These are phyloP conservation scores for Ogataea parapolymorpha DNA, from an alignment of 805 yeast genomes.

Conservation along the genomic window DNA sequence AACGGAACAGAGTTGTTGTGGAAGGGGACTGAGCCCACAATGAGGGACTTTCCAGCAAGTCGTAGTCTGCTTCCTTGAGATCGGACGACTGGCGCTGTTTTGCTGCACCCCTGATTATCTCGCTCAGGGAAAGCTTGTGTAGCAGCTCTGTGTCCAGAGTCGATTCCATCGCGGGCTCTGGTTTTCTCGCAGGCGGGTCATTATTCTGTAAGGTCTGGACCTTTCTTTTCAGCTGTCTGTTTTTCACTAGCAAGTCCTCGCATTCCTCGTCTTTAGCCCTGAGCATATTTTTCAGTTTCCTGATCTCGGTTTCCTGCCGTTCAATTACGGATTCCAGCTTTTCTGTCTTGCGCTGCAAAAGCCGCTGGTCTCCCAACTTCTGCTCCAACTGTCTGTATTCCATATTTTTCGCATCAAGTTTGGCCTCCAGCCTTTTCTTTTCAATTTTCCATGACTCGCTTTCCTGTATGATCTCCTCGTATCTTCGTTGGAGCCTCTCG, in stretches of 20 bases:
- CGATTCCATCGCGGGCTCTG: neutral
- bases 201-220: neutral
- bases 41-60: neutral
- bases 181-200: neutral
- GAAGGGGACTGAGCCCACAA: neutral
- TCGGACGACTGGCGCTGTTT: neutral
- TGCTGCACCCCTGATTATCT: neutral
- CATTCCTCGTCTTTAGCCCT: neutral
- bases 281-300: neutral
- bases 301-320: neutral
- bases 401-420: neutral
- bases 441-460: neutral
- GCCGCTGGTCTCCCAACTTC: neutral
- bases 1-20: constrained; percentile 4
- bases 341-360: neutral
- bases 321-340: neutral
- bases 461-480: neutral
- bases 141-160: constrained; percentile 11
- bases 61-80: neutral
- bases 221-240: neutral
- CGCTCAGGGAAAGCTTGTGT: constrained; percentile 8
- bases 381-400: neutral
- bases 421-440: neutral
- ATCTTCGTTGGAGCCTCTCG: constrained; percentile 1
- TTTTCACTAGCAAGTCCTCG: neutral